A percentile compares a stretch with the other conserved stretches of the same genome.
Conservation (phyloP, 306 rosid genomes). For the Arachis stenosperma region DNA sequence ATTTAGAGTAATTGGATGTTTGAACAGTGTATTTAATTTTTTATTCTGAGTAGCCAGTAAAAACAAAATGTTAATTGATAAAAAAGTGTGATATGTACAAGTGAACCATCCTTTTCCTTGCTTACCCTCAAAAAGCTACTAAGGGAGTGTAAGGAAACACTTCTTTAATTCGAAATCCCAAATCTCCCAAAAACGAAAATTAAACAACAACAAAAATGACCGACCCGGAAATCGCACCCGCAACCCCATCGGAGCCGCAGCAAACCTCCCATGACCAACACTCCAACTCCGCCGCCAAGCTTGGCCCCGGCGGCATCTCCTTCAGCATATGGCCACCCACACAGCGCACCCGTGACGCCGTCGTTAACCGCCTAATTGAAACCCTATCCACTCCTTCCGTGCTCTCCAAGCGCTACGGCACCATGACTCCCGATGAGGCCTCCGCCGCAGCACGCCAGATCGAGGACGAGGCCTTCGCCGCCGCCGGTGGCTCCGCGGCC, state of each 20-base stretch:
- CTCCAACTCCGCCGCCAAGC: slow-evolving; percentile 33
- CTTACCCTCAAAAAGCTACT: background rate
- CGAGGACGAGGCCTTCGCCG: slow-evolving; percentile 74
- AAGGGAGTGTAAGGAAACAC: background rate
- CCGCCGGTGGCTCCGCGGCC: slow-evolving; percentile 60
- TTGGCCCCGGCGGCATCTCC: slow-evolving; percentile 33
- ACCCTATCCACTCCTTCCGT: slow-evolving; percentile 80
- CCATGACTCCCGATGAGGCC: slow-evolving; percentile 64
- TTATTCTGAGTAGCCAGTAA: background rate
- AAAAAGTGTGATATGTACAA: background rate
- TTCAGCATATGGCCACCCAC: slow-evolving; percentile 98
- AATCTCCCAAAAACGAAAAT: background rate
- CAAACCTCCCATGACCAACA: slow-evolving; percentile 18
- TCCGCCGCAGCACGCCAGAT: slow-evolving; percentile 57
- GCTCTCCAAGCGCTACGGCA: slow-evolving; percentile 95
- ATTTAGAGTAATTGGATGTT: too few relatives aligned
- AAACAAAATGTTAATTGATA: background rate
- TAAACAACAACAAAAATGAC: slow-evolving; percentile 43
- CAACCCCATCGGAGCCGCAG: slow-evolving; percentile 30
- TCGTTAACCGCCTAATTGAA: slow-evolving; percentile 72
- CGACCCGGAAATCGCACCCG: slow-evolving; percentile 50
- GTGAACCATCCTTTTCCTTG: background rate
- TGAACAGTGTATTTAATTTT: background rate
- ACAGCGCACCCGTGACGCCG: slow-evolving; percentile 93
- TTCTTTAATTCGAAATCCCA: background rate